Evolutionary conservation across 805 yeast genomes (phyloP), one percentile per base, ranked within the genome.

Genomic region (Myxozyma geophila): DNA sequence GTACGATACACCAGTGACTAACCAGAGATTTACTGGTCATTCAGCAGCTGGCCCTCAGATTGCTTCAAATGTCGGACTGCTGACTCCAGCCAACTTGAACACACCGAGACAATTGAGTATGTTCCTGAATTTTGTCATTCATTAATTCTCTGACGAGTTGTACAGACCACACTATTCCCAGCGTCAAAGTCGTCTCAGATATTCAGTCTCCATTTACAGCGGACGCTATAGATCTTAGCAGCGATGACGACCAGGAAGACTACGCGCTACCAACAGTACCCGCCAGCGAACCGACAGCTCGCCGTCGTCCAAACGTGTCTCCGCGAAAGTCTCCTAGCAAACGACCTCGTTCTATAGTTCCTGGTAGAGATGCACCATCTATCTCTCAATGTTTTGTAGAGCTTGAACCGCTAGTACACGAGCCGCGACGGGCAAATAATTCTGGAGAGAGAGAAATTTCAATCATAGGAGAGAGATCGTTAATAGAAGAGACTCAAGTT

Each of bases 291-390:
- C 50, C 5, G 17, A 21, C 13, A 6, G 41, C 39, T 7, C 52
- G 41, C 12, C 55, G 67, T 15, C 49, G 53, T 7, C 17, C 44
- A 10, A 39, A 52, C 4, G 41, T 47, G 21, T 64, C 68, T 7
- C 68, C 68, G 1, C 54, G 64, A 23, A 63, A 54, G 39, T 64
- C 68, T 2, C 68, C 68, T 4, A 65, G 64, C 50, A 65, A 65
- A 36, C 52, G 60, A 19, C 51, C 12, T 39, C 59, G 67, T 7
- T 21, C 54, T 53, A 2, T 19, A 10, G 44, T 28, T 2, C 40
- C 41, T 13, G 43, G 5, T 13, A n/a, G 28, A 15, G 44, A 7
- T 13, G 40, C 35, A 36, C 37, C 37, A n/a, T 2, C 17, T 10
- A 21, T 17, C 7, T 19, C 35, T 17, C 33, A 19, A 4, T 17